These are phyloP conservation scores for Saccharomycopsis javanensis DNA, from an alignment of 805 yeast genomes.

Conservation along the genomic window DNA sequence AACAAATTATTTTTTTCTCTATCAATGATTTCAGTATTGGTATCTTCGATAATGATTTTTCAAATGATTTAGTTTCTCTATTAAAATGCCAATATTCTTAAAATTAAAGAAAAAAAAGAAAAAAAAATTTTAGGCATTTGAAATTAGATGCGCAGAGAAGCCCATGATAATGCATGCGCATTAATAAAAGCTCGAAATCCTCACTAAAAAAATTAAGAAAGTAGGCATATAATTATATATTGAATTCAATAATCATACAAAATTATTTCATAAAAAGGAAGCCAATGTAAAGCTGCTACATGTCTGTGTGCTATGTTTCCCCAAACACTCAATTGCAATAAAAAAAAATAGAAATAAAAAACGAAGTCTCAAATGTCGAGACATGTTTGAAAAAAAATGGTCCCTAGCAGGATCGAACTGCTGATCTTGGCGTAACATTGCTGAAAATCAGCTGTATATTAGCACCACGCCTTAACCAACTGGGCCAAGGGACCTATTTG, in stretches of 20 bases:
- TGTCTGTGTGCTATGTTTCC: too few relatives aligned
- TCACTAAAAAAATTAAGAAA: not conserved
- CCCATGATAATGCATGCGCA: not conserved
- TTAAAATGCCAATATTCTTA: not conserved
- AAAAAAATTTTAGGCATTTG: not conserved
- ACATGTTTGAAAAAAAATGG: conserved; percentile 30
- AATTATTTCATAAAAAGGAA: too few relatives aligned
- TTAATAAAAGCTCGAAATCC: not conserved
- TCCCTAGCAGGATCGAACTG: conserved; percentile 87
- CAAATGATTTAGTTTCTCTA: not conserved
- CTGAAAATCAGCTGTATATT: conserved; percentile 21
- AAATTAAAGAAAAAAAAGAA: too few relatives aligned
- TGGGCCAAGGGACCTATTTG: conserved; percentile 33
- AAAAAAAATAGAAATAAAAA: too few relatives aligned
- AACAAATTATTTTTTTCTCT: not conserved
- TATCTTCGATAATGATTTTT: not conserved
- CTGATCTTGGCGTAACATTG: conserved; percentile 44
- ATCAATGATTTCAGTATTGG: too few relatives aligned
- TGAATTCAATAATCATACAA: not conserved
- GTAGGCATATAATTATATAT: too few relatives aligned
- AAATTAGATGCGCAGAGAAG: not conserved
- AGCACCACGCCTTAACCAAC: conserved; percentile 37
- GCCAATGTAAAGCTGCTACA: too few relatives aligned
- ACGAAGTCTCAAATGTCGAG: too few relatives aligned
- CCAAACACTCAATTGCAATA: too few relatives aligned